Base-by-base conservation (phyloP, 805 yeast genomes). In the Debaryomyces prosopidis region DNA sequence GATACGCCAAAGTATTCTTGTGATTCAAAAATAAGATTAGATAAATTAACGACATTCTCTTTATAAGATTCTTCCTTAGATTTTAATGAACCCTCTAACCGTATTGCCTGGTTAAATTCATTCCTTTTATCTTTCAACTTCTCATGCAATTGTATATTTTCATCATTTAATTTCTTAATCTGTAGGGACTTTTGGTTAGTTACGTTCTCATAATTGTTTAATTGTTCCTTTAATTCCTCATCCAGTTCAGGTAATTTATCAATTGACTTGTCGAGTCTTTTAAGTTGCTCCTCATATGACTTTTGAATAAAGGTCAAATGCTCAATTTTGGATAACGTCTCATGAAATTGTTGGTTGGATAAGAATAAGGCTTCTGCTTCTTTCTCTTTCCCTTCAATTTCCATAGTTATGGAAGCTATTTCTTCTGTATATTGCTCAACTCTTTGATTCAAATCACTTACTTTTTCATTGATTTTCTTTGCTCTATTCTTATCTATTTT, bases 311-410 rank as follows among this genome's bases (percentile, higher is more conserved):
- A 79, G 30, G 70, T 67, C 37, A 86, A 59, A 41, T 79, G 80
- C 33, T 85, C 88, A 17, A 83, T 63, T 49, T 79, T 79, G 23
- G 86, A 82, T 16, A 91, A 59, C 0, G 82, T 80, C 48, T 82
- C 75, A 59, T 89, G 96, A 59, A 85, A 91, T 46, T 86, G 85
- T 59, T 89, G 96, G 57, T 89, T 88, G 1, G 88, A 75, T 40
- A 81, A 79, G 64, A 89, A 90, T 11, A 91, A 68, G 11, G 59
- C 59, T 39, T 86, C 84, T 3, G 89, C 76, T 52, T 84, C 79
- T 32, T 63, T 62, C n/a, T 84, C 83, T 1, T 82, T 71, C 3
- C 60, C 60, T 14, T 75, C 74, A 41, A 91, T 75, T 47, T 81
- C 67, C 5, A 52, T 46, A 39, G 81, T 79, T 10, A 87, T 61